Base-by-base conservation (phyloP, 177 flowering plant genomes). In the Vitis hybrid region DNA sequence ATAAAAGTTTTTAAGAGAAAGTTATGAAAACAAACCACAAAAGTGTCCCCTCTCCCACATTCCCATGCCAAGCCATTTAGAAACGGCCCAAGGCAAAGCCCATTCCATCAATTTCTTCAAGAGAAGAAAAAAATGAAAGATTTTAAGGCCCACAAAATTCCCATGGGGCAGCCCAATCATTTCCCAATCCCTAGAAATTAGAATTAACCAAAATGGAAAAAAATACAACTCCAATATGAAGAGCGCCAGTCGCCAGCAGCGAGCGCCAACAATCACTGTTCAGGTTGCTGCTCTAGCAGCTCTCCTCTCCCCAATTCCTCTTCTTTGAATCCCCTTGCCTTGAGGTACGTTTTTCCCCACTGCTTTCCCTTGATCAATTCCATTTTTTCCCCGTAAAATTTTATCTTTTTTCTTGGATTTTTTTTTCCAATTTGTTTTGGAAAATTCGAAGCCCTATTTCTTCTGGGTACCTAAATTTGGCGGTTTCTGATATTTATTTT, bases 171-270 rank as follows among this genome's bases (percentile, higher is more conserved):
- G 44, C 44, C 44, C 44, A 33, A 33, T 33, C 44, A 33, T 33
- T 33, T 33, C 8, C 44, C 44, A 33, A 33, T 33, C 44, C 44
- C 44, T 33, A 33, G 7, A 33, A 33, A 33, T 33, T 33, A 33
- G 44, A 33, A 33, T 33, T 4, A 7, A 33, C 44, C 44, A 33
- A 33, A 58, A 58, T 0, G 11, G 6, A 58, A 58, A 19, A 58
- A 20, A 20, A 12, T 19, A 7, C 28, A 58, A 58, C 28, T 24
- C n/a, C 63, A 14, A 12, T 14, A 60, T 28, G 63, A 38, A 28
- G 44, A 28, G 63, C 44, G 63, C 44, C 63, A 60, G 38, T 24
- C 44, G 44, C 61, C 61, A 58, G 44, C 63, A 60, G 63, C 44
- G 14, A 60, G 44, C 63, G 44, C 15, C 8, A 33, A 33, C 44